Percentiles rank a stretch among this genome's conserved stretches.
These are phyloP conservation scores for Prunus mongolica DNA, from an alignment of 306 rosid species.

Conservation along the genomic window DNA sequence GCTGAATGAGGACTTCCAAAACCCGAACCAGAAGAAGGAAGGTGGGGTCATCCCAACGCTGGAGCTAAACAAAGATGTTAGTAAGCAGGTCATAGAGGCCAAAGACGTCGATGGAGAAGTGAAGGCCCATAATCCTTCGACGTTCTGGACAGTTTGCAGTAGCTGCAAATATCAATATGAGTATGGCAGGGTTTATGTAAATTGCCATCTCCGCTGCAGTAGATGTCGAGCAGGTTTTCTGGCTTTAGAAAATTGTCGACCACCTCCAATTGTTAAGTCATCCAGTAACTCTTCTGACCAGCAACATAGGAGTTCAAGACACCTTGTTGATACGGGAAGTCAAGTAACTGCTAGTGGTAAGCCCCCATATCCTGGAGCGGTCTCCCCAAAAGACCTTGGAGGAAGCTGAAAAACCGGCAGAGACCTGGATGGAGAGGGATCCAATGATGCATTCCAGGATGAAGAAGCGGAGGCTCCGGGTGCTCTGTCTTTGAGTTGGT, in stretches of 20 bases:
- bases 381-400: background rate
- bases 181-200: conserved; percentile 68
- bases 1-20: no score
- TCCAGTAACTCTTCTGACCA: background rate
- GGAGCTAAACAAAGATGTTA: no score
- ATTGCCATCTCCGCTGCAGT: conserved; percentile 71
- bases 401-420: no score
- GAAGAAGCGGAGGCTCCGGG: no score
- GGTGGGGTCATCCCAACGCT: no score
- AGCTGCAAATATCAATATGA: conserved; percentile 42
- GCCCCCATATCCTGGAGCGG: background rate
- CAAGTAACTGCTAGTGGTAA: background rate
- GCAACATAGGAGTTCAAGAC: conserved; percentile 39
- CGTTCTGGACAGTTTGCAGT: conserved; percentile 85
- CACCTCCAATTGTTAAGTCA: background rate
- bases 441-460: no score
- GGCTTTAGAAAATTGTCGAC: conserved; percentile 27
- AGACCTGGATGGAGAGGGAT: no score
- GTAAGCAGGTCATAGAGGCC: no score
- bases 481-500: no score
- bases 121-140: conserved; percentile 42
- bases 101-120: background rate
- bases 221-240: conserved; percentile 73
- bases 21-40: no score
- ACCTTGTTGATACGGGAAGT: conserved; percentile 41